Evolutionary conservation across 176 grass and related monocot species (phyloP), one percentile per base, ranked within the genome.

Genomic region (Dactylis glomerata): DNA sequence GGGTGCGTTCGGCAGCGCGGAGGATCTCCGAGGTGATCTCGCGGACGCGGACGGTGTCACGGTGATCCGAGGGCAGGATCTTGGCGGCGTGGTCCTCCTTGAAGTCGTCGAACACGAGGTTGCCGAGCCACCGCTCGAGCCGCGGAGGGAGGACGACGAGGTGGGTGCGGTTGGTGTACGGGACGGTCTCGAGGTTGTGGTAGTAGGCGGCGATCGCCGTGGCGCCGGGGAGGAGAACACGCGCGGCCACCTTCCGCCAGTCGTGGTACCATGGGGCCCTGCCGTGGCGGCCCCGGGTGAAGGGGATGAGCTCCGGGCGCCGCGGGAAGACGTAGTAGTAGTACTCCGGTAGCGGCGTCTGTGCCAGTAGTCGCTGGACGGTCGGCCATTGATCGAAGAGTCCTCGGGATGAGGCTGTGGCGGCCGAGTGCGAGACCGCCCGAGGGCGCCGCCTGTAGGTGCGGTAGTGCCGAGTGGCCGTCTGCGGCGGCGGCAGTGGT

Each of bases 151-250:
- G 44, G 79, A 94, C 27, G 24, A 97, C 40, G 58, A 97, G 59
- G 82, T 97, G 92, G 33, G 78, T 84, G 36, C 95, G 86, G 83
- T 97, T 97, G 62, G 90, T 94, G 84, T 97, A 97, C 51, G 95
- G 95, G 38, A 97, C 90, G 15, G 71, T 75, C 89, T 97, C 95
- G 40, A 97, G 82, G 71, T 95, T 89, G 46, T 87, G 82, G 71
- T 91, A 90, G 85, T 97, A 97, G 69, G 92, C 33, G 32, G 64
- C 69, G 14, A 54, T 58, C 16, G 62, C 83, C 20, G 69, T 73
- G 65, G 78, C 82, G 26, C 90, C 85, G 20, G 86, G 52, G 57
- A 90, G 1, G 41, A 93, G 1, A 8, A 87, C 70, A 26, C 71
- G 88, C 4, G 88, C 65, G 62, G 82, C 40, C 34, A 93, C 64